Evolutionary conservation across 108 stramenopile species (phyloP).

Genomic region (Aurantiochytrium sp.): DNA sequence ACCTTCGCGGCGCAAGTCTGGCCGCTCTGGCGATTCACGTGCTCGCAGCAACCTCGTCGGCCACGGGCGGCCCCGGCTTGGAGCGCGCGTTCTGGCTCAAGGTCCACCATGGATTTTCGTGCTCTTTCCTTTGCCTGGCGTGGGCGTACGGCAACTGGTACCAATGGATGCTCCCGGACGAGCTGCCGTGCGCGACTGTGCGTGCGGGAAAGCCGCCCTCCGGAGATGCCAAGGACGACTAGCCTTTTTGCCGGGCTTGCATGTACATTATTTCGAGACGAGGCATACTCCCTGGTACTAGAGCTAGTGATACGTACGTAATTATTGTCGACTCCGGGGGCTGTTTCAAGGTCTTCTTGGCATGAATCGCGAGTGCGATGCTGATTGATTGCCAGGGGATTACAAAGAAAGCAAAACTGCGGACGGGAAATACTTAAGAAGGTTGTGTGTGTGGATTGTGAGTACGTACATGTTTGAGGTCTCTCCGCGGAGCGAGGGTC

Average conservation of each 20-base stretch:
- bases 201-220: neutral
- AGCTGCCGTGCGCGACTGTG: neutral
- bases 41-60: neutral
- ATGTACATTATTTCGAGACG: too few relatives aligned
- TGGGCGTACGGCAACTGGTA: conserved; percentile 26
- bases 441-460: neutral
- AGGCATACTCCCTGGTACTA: too few relatives aligned
- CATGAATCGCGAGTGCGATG: too few relatives aligned
- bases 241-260: neutral
- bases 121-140: neutral
- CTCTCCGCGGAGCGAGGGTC: neutral
- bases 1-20: neutral
- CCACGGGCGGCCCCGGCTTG: neutral
- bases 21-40: neutral
- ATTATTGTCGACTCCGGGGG: too few relatives aligned
- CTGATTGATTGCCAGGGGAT: too few relatives aligned
- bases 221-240: neutral
- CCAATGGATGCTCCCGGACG: conserved; percentile 21
- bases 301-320: too few relatives aligned
- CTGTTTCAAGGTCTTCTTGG: too few relatives aligned
- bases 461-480: neutral
- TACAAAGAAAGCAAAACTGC: neutral
- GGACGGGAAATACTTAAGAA: neutral
- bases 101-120: neutral
- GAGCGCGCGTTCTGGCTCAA: neutral